Base-by-base conservation (phyloP, 208 protist genomes). In the Acanthamoeba triangularis region DNA sequence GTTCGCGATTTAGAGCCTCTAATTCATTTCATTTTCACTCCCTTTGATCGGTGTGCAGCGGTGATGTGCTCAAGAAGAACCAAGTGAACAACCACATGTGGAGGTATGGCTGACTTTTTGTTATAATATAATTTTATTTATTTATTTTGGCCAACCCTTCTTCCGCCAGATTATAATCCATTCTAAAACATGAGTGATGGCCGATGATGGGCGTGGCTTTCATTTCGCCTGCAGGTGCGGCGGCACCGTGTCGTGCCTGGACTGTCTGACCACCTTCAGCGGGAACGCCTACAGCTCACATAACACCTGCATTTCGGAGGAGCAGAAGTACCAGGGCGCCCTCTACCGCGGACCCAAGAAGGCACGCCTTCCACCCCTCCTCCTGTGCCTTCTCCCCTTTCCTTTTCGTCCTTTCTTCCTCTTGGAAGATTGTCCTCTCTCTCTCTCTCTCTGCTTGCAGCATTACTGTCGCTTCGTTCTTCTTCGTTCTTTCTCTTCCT, bases 301-400 rank as follows among this genome's bases (percentile, higher is more conserved):
- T 14, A 88, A n/a, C 47, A 88, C 80, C 49, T 88, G 80, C 80
- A 88, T 88, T n/a, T 88, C 80, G 49, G 80, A 88, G n/a, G 80
- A 54, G n/a, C 49, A 88, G 52, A 88, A 88, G 52, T 88, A 88
- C 44, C 80, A 88, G 35, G 80, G 80, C 23, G 80, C 80, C 23
- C 80, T 88, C 80, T 88, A 88, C 80, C 80, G 80, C n/a, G 80
- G 80, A 52, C 61, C 61, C 30, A 88, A 88, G 80, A 88, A 88
- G 80, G 80, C n/a, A 59, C 52, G 35, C 18, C 47, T 13, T 52
- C 0, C 44, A 11, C 10, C 11, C 44, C n/a, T 7, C 23, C n/a
- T 7, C 23, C 80, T 59, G 7, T 35, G 49, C 10, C 80, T 63
- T 63, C 23, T 63, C 41, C 28, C 28, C 5, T 52, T 7, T 2